A percentile compares a stretch with the other conserved stretches of the same genome.
phyloP scores from a whole-genome alignment of 106 monocot species.

The Hemerocallis citrina region DNA sequence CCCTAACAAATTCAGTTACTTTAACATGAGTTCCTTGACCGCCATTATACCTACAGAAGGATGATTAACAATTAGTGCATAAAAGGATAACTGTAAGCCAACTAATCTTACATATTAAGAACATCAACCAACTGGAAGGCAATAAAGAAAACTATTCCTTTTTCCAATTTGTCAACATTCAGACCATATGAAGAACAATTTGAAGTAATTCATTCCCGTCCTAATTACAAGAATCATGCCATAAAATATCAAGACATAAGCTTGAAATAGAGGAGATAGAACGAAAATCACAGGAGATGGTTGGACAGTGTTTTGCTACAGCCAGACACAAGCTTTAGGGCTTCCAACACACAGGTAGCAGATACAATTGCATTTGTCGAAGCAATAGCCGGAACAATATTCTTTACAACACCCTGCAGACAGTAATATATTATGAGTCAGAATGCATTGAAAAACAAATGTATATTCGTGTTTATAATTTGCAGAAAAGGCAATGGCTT shows the following conservation, averaged over 20 bases:
- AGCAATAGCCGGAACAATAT: slow-evolving; percentile 99
- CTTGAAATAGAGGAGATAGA: neutral
- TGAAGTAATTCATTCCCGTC: too few relatives aligned
- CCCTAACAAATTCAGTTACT: slow-evolving; percentile 82
- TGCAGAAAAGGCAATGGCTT: too few relatives aligned
- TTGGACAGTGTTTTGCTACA: slow-evolving; percentile 98
- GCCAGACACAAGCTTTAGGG: slow-evolving; percentile 91
- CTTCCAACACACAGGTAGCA: slow-evolving; percentile 91
- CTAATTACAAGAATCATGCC: neutral
- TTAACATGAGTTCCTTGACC: slow-evolving; percentile 78
- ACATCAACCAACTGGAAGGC: neutral
- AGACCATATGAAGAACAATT: too few relatives aligned
- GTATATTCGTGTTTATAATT: too few relatives aligned
- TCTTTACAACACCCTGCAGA: slow-evolving; percentile 95
- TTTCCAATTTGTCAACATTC: too few relatives aligned
- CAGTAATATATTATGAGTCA: too few relatives aligned
- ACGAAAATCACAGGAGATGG: slow-evolving; percentile 77
- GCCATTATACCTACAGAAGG: slow-evolving; percentile 71
- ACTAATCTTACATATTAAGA: neutral
- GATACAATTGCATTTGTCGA: slow-evolving; percentile 98
- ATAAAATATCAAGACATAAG: neutral
- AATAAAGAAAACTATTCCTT: neutral
- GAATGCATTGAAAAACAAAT: too few relatives aligned
- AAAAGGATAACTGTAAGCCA: neutral
- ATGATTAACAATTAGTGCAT: neutral